phyloP scores from a whole-genome alignment of 2,329 filamentous ascomycete species.

The Mariannaea sp. region DNA sequence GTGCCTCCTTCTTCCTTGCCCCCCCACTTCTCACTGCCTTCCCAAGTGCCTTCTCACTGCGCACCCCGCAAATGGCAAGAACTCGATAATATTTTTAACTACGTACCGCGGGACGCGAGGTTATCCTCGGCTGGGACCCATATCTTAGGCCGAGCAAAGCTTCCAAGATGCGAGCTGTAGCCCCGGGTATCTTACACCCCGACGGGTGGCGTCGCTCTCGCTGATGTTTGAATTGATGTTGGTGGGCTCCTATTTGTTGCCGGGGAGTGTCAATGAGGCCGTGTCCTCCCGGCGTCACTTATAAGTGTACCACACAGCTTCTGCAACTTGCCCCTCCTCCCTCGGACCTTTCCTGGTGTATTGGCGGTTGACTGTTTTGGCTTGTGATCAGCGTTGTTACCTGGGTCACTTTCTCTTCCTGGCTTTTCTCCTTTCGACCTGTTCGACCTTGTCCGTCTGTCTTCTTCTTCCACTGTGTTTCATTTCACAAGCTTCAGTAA shows the following conservation, averaged over 20 bases:
- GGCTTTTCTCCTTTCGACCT: no score
- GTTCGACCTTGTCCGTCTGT: no score
- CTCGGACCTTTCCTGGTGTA: not conserved
- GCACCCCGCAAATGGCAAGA: slow-evolving; percentile 17
- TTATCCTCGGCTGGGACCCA: slow-evolving; percentile 24
- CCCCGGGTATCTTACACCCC: slow-evolving; percentile 4
- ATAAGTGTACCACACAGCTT: not conserved
- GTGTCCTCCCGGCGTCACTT: no score
- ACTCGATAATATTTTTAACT: no score
- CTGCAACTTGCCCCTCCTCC: slow-evolving; percentile 1
- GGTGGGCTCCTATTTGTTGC: no score
- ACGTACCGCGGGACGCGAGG: slow-evolving; percentile 17
- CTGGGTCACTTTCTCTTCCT: not conserved
- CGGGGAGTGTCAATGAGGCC: no score
- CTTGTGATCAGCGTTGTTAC: not conserved
- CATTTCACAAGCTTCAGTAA: not conserved
- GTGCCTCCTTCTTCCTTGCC: no score
- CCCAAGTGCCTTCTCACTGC: not conserved
- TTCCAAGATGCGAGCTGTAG: slow-evolving; percentile 5
- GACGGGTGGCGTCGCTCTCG: slow-evolving; percentile 1
- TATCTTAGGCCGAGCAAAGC: slow-evolving; percentile 12
- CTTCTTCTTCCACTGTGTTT: not conserved
- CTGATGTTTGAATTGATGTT: not conserved
- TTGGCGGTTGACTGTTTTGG: no score
- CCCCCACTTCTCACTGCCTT: no score